Percentiles rank a stretch among this genome's conserved stretches.
Conservation (phyloP, 2,329 filamentous ascomycete species). For the Penicillium verrucosum region DNA sequence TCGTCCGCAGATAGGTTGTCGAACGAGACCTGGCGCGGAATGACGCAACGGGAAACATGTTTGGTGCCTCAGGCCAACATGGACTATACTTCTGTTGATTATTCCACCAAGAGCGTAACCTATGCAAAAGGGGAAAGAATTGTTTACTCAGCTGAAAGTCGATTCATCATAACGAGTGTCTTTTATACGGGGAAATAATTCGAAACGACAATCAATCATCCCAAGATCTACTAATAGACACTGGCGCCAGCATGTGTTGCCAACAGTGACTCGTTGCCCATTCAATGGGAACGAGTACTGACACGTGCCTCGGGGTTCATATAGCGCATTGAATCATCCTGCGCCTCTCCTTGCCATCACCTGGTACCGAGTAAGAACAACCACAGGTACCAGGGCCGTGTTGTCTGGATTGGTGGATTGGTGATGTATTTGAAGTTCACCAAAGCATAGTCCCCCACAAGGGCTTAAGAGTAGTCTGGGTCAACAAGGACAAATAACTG, state of each 20-base stretch:
- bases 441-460: not conserved
- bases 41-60: constrained; percentile 14
- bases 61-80: constrained; percentile 16
- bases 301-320: not conserved
- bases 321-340: not conserved
- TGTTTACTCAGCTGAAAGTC: not conserved
- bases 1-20: constrained; percentile 10
- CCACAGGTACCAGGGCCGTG: not conserved
- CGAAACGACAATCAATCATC: not conserved
- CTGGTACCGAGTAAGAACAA: not conserved
- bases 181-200: too few relatives aligned
- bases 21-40: constrained; percentile 4
- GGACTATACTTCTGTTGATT: not conserved
- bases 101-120: not conserved
- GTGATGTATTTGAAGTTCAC: not conserved
- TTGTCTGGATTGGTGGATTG: not conserved
- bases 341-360: not conserved
- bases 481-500: not conserved
- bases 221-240: not conserved
- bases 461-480: too few relatives aligned
- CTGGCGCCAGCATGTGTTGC: not conserved
- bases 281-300: not conserved
- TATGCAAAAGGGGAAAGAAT: not conserved
- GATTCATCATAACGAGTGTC: not conserved
- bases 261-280: not conserved